Conservation (phyloP, 2,329 filamentous ascomycete genomes). For the Coniochaeta pulveracea region DNA sequence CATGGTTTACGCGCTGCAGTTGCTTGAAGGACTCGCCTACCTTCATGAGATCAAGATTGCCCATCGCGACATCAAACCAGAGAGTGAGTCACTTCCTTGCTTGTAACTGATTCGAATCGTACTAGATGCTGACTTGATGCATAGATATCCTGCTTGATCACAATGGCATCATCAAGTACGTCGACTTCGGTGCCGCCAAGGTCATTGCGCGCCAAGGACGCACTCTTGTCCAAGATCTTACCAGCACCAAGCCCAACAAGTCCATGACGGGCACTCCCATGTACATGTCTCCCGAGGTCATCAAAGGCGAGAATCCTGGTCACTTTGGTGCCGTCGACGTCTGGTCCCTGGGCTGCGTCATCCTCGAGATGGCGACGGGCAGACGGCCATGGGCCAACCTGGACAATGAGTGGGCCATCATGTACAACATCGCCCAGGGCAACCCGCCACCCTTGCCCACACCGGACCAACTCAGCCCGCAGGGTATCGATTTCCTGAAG, state of each 20-base stretch:
- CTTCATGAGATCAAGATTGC: constrained; percentile 86
- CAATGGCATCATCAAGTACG: constrained; percentile 97
- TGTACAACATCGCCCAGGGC: constrained; percentile 99
- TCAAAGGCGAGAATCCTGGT: constrained; percentile 74
- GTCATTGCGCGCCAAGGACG: constrained; percentile 90
- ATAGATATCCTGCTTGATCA: constrained; percentile 89
- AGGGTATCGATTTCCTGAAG: constrained; percentile 79
- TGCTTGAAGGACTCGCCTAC: constrained; percentile 88
- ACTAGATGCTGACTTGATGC: constrained; percentile 7
- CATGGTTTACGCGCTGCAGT: constrained; percentile 89
- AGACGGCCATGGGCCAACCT: constrained; percentile 88
- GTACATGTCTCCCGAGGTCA: constrained; percentile 99
- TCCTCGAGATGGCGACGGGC: constrained; percentile 95
- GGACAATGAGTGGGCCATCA: constrained; percentile 99
- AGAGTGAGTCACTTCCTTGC: constrained; percentile 55
- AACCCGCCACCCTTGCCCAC: constrained; percentile 81
- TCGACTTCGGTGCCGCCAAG: constrained; percentile 96
- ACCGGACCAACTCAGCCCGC: constrained; percentile 69
- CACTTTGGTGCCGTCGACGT: constrained; percentile 84
- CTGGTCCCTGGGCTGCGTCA: constrained; percentile 93
- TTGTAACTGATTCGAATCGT: too few species aligned
- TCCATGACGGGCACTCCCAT: constrained; percentile 97
- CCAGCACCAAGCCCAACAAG: constrained; percentile 58
- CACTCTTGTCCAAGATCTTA: constrained; percentile 60
- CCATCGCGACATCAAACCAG: constrained; percentile 95